Evolutionary conservation across 2,329 filamentous ascomycete species (phyloP).

Genomic region (Capronia coronata): DNA sequence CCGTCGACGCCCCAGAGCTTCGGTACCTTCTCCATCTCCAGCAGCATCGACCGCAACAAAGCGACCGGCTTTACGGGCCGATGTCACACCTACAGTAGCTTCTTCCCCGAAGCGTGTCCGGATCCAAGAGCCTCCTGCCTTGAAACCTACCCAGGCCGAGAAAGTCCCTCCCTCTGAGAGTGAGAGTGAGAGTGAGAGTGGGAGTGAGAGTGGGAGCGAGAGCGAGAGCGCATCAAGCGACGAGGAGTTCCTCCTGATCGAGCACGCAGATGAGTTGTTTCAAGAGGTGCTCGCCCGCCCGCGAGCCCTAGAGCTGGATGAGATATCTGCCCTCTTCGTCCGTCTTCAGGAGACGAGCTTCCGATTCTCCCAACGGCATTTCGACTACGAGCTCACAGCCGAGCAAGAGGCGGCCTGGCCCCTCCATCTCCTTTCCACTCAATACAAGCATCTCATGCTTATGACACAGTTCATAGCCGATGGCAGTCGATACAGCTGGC

Average conservation of each 20-base stretch:
- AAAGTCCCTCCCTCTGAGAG: not conserved
- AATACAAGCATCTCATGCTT: conserved; percentile 9
- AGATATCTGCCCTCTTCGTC: conserved; percentile 19
- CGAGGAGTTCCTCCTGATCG: not conserved
- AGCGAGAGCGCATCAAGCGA: not conserved
- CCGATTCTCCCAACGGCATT: conserved; percentile 11
- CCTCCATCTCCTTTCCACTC: conserved; percentile 10
- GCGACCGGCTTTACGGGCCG: not conserved
- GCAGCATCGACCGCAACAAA: not conserved
- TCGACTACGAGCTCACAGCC: conserved; percentile 16
- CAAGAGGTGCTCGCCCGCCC: conserved; percentile 1
- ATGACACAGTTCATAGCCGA: conserved; percentile 19
- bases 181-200: not conserved
- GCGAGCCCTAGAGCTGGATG: conserved; percentile 5
- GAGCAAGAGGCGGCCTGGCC: conserved; percentile 17
- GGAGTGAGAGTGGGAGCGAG: not conserved
- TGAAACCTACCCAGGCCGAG: too few species aligned
- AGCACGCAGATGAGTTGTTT: conserved; percentile 1
- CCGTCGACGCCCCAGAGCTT: too few species aligned
- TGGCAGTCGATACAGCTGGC: conserved; percentile 19
- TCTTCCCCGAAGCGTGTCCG: not conserved
- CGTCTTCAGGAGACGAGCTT: conserved; percentile 17
- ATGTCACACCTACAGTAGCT: not conserved
- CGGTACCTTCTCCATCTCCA: not conserved
- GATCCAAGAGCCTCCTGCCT: not conserved